These are phyloP conservation scores for Ensete glaucum DNA, from an alignment of 176 grass and related monocot genomes.

Conservation along the genomic window DNA sequence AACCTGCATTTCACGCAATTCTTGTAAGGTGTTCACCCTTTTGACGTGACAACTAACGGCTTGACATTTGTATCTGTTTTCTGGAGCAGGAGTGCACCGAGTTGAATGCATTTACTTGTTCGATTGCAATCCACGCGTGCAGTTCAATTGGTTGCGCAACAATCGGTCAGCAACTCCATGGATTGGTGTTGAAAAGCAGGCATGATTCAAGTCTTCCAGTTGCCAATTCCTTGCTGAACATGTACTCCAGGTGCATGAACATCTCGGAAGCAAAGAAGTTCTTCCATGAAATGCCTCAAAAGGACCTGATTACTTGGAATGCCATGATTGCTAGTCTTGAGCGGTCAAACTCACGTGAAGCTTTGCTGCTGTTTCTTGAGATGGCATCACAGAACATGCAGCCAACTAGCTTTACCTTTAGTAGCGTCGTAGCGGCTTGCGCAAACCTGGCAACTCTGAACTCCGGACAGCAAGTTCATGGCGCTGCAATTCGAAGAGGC, in stretches of 20 bases:
- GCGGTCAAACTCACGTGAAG: constrained; percentile 24
- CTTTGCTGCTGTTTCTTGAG: constrained; percentile 39
- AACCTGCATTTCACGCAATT: background rate
- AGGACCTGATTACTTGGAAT: constrained; percentile 47
- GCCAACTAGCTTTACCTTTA: constrained; percentile 40
- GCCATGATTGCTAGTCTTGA: constrained; percentile 44
- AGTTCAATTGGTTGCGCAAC: constrained; percentile 17
- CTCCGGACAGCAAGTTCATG: constrained; percentile 47
- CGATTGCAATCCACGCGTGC: constrained; percentile 33
- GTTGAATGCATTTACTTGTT: constrained; percentile 43
- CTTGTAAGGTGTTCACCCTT: background rate
- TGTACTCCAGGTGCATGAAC: constrained; percentile 41
- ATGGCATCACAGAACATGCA: constrained; percentile 12
- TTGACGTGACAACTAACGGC: background rate
- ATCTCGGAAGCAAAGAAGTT: constrained; percentile 26
- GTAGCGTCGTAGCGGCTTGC: constrained; percentile 44
- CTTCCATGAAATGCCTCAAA: constrained; percentile 38
- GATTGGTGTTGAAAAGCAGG: constrained; percentile 26
- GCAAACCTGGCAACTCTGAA: constrained; percentile 34
- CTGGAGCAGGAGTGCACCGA: constrained; percentile 36
- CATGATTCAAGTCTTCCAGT: constrained; percentile 29
- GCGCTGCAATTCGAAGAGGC: constrained; percentile 29
- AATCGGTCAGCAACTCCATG: constrained; percentile 42
- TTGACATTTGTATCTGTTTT: constrained; percentile 13
- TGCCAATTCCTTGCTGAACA: constrained; percentile 43